A percentile compares a stretch with the other conserved stretches of the same genome.
These are phyloP conservation scores for Candida arabinofermentans DNA, from an alignment of 805 yeast genomes.

Conservation along the genomic window DNA sequence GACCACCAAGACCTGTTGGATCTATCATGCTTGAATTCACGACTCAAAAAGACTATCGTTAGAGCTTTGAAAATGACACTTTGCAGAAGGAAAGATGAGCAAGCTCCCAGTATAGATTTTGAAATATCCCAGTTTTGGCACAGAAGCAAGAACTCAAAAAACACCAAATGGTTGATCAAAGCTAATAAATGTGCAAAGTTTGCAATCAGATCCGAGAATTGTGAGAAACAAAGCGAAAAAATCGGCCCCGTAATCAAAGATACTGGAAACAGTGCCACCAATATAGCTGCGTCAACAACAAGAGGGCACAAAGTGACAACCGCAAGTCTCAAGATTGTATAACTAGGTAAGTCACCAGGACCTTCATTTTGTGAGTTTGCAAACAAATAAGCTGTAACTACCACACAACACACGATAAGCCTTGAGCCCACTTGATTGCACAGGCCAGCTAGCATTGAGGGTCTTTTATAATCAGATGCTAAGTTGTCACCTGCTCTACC, in stretches of 20 bases:
- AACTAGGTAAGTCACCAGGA: slow-evolving; percentile 31
- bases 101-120: slow-evolving; percentile 56
- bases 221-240: slow-evolving; percentile 37
- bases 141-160: slow-evolving; percentile 62
- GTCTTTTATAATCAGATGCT: slow-evolving; percentile 43
- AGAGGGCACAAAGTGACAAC: slow-evolving; percentile 48
- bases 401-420: slow-evolving; percentile 29
- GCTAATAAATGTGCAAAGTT: slow-evolving; percentile 50
- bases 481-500: slow-evolving; percentile 36
- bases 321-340: slow-evolving; percentile 40
- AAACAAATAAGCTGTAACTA: slow-evolving; percentile 47
- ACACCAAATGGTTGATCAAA: slow-evolving; percentile 46
- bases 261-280: slow-evolving; percentile 38
- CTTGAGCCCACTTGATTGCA: slow-evolving; percentile 39
- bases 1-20: slow-evolving; percentile 78
- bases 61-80: slow-evolving; percentile 49
- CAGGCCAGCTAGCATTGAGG: slow-evolving; percentile 43
- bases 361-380: slow-evolving; percentile 50
- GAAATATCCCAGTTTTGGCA: slow-evolving; percentile 65
- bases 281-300: slow-evolving; percentile 36
- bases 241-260: slow-evolving; percentile 51
- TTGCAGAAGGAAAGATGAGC: slow-evolving; percentile 53
- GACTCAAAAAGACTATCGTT: slow-evolving; percentile 48
- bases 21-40: slow-evolving; percentile 58
- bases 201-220: slow-evolving; percentile 52